Percentiles rank a stretch among this genome's conserved stretches.
Evolutionary conservation across 1,139 yeast genomes (phyloP).

Genomic region (Blastobotrys raffinosifermentans): DNA sequence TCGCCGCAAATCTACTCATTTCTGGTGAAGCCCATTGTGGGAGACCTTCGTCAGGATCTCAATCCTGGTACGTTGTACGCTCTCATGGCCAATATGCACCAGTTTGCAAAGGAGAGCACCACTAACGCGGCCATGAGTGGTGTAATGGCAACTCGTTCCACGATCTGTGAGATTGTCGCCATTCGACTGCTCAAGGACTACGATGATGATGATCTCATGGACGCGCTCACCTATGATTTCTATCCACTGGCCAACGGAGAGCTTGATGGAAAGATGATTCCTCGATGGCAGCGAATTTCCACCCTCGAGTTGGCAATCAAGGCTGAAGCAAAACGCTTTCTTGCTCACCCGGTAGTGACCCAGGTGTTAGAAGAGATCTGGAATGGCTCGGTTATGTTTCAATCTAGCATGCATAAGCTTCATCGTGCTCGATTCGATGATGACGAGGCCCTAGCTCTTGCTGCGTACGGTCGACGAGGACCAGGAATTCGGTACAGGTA

Average conservation of each 20-base stretch:
- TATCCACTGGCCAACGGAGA: conserved; percentile 35
- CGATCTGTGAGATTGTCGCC: conserved; percentile 51
- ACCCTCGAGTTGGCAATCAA: conserved; percentile 52
- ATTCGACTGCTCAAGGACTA: conserved; percentile 48
- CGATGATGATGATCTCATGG: conserved; percentile 37
- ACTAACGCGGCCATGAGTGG: conserved; percentile 46
- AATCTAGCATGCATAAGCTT: conserved; percentile 36
- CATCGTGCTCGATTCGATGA: conserved; percentile 30
- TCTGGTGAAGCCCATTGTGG: conserved; percentile 46
- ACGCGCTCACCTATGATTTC: conserved; percentile 38
- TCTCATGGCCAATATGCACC: conserved; percentile 34
- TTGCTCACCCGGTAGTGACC: conserved; percentile 52
- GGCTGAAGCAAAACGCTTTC: conserved; percentile 48
- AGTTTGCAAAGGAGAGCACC: conserved; percentile 45
- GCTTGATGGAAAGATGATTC: conserved; percentile 22
- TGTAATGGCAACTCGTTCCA: conserved; percentile 46
- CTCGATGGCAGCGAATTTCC: conserved; percentile 45
- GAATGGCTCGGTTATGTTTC: conserved; percentile 44
- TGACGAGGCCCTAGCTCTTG: conserved; percentile 23
- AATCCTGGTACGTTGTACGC: conserved; percentile 34
- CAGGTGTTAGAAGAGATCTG: conserved; percentile 48
- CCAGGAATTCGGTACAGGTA: conserved; percentile 34
- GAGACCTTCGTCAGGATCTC: conserved; percentile 23
- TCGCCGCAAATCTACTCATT: conserved; percentile 50
- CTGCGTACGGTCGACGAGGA: conserved; percentile 32